phyloP scores from a whole-genome alignment of 768 basidiomycete species.

The Termitomyces sp. region DNA sequence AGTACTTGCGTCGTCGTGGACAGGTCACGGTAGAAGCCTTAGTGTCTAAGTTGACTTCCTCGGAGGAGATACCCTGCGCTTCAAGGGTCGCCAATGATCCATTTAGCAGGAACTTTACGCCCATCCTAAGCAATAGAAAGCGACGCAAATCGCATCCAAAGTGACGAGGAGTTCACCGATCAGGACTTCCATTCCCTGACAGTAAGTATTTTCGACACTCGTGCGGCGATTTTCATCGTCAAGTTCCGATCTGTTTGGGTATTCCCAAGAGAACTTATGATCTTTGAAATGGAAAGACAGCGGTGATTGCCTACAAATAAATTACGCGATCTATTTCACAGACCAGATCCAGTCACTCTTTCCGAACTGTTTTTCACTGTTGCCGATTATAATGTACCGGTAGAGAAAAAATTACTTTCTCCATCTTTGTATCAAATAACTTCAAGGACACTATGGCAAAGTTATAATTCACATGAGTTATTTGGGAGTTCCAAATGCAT shows the following conservation, averaged over 20 bases:
- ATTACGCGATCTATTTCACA: background rate
- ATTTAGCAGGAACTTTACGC: background rate
- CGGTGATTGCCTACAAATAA: background rate
- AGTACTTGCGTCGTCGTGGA: background rate
- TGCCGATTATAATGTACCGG: background rate
- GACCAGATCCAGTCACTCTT: background rate
- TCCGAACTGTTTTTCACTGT: background rate
- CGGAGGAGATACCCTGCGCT: background rate
- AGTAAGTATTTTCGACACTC: background rate
- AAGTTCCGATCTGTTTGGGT: background rate
- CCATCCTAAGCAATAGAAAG: background rate
- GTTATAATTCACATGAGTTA: background rate
- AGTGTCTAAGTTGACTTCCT: background rate
- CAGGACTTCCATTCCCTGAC: background rate
- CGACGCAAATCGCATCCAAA: background rate
- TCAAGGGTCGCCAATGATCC: too few species aligned
- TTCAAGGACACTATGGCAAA: background rate
- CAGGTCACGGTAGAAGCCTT: background rate
- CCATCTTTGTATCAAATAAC: background rate
- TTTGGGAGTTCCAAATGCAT: too few species aligned
- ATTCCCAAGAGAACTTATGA: background rate
- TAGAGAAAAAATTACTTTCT: background rate
- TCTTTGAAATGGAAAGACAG: background rate
- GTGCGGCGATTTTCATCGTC: background rate
- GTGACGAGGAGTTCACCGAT: background rate